phyloP scores from a whole-genome alignment of 2,329 filamentous ascomycete species.

The Monascus ruber region DNA sequence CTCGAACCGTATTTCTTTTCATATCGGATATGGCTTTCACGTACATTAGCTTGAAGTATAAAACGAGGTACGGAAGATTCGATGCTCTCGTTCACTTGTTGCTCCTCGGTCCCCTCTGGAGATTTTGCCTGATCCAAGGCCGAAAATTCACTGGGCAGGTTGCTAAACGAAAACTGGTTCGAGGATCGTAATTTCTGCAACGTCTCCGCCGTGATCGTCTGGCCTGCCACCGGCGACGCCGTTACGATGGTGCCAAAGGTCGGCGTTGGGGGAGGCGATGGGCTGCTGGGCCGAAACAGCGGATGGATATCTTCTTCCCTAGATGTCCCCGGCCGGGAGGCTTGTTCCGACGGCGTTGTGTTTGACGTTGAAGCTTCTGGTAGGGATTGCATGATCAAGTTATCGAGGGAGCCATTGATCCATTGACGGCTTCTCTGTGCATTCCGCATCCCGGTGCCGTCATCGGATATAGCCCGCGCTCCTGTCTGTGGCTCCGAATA shows the following conservation, averaged over 20 bases:
- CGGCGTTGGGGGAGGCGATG: conserved; percentile 40
- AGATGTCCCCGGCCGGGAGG: neutral
- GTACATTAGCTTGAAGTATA: conserved; percentile 12
- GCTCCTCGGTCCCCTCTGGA: conserved; percentile 3
- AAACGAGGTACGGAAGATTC: conserved; percentile 5
- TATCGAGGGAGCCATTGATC: conserved; percentile 16
- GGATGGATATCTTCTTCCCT: conserved; percentile 47
- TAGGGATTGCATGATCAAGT: conserved; percentile 9
- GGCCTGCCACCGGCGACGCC: conserved; percentile 44
- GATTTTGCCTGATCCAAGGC: conserved; percentile 8
- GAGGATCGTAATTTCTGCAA: conserved; percentile 26
- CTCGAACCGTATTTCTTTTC: conserved; percentile 13
- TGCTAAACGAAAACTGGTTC: conserved; percentile 17
- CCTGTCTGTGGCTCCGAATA: conserved; percentile 6
- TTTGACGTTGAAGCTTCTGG: conserved; percentile 9
- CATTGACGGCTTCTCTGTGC: conserved; percentile 8
- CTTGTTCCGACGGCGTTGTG: conserved; percentile 8
- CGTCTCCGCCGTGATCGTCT: conserved; percentile 35
- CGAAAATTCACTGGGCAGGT: conserved; percentile 10
- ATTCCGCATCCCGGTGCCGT: neutral
- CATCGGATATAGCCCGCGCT: conserved; percentile 4
- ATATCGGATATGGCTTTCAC: conserved; percentile 11
- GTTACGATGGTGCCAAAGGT: conserved; percentile 44
- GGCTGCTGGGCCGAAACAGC: conserved; percentile 44
- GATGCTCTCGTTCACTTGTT: conserved; percentile 2